Evolutionary conservation across 495 filamentous ascomycete genomes (phyloP), one percentile per base, ranked within the genome.

Genomic region (Pseudotulostoma volvatum): DNA sequence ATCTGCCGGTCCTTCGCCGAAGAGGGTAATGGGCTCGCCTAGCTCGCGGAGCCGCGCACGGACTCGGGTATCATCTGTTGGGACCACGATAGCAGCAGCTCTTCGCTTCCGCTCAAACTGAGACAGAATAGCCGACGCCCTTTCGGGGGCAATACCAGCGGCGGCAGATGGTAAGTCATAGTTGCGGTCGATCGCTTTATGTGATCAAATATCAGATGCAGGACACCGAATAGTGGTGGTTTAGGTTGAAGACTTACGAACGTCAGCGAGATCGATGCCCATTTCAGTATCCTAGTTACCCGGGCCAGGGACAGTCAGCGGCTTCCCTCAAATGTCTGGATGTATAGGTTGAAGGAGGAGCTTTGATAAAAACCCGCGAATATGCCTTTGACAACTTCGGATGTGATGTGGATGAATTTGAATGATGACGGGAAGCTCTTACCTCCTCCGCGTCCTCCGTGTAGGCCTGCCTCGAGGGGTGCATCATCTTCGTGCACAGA

Each of bases 381-480:
- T 41, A 52, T 55, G 44, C 44, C 43, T 52, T 56, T 32, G 23
- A 28, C 36, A 36, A 48, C 42, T 45, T 48, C 53, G 42, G 36
- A 45, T 44, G 41, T 40, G 37, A 41, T 44, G 40, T 35, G 46
- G 33, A 38, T 35, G 14, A 41, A 18, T 20, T 37, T 23, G 36
- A 28, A 45, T 28, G 38, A 44, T 39, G 39, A 41, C 38, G 25
- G 11, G 23, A 5, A 31, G 25, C 11, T n/a, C 18, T 32, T 46
- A 77, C 71, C 73, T 85, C 82, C 66, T 81, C 73, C 15, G 64
- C 76, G 49, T 94, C 90, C 67, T 95, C 90, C 44, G 95, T 84
- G 60, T 93, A 94, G n/a, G 90, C 87, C 56, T 87, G 81, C 46
- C 90, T 70, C 48, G 90, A 71, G 30, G 90, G 90, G 64, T 95